Conservation (phyloP, 805 yeast genomes). For the Candida caryicola region DNA sequence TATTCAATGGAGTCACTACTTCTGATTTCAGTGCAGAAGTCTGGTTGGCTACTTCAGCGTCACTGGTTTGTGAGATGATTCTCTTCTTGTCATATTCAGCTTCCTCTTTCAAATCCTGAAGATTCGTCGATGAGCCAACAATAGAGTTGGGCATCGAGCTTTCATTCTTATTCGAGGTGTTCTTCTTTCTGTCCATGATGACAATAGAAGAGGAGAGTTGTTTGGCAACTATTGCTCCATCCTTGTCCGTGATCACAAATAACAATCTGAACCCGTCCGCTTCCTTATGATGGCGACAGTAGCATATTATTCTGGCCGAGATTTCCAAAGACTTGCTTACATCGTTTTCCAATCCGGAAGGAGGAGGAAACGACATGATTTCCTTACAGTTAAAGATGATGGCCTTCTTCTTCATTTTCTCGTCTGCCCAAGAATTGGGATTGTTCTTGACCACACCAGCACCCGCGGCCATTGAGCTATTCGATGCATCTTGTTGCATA, state of each 20-base stretch:
- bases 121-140: constrained; percentile 21
- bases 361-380: constrained; percentile 68
- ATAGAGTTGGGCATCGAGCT: constrained; percentile 17
- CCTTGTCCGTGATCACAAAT: constrained; percentile 60
- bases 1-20: background rate
- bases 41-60: background rate
- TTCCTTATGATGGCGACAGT: constrained; percentile 93
- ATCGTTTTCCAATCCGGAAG: constrained; percentile 39
- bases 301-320: constrained; percentile 82
- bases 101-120: constrained; percentile 12
- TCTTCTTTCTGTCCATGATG: constrained; percentile 93
- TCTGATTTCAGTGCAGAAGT: background rate
- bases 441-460: constrained; percentile 43
- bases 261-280: constrained; percentile 77
- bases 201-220: constrained; percentile 70
- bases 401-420: constrained; percentile 72
- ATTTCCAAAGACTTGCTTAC: constrained; percentile 43
- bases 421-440: constrained; percentile 74
- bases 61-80: constrained; percentile 1
- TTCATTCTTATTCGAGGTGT: constrained; percentile 24
- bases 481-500: constrained; percentile 9
- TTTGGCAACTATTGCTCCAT: constrained; percentile 67
- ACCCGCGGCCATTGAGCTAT: constrained; percentile 10
- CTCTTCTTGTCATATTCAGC: constrained; percentile 5
- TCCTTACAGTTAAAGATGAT: constrained; percentile 90